Evolutionary conservation across 2,329 filamentous ascomycete genomes (phyloP).

Genomic region (Myriosclerotinia curreyana): DNA sequence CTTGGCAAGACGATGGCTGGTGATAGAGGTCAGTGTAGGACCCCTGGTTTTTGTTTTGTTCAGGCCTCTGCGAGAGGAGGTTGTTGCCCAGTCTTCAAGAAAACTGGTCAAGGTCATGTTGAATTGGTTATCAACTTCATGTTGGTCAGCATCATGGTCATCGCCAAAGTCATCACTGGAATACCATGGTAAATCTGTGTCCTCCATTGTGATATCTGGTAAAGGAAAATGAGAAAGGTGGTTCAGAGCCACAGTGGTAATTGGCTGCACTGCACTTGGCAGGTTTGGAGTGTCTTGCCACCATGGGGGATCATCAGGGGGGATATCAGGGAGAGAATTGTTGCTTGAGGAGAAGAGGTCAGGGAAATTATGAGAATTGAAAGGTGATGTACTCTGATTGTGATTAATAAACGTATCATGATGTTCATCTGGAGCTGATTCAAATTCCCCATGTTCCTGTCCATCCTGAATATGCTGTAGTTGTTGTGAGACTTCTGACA

Average conservation of each 20-base stretch:
- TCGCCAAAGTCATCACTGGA: constrained; percentile 14
- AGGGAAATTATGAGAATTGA: constrained; percentile 26
- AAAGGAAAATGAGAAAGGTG: constrained; percentile 3
- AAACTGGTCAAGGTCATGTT: constrained; percentile 53
- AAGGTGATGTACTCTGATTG: constrained; percentile 36
- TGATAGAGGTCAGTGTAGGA: constrained; percentile 28
- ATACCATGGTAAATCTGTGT: no score
- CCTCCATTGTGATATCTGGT: background rate
- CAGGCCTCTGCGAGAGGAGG: constrained; percentile 16
- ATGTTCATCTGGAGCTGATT: constrained; percentile 24
- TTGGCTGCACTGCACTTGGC: no score
- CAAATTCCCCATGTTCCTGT: constrained; percentile 33
- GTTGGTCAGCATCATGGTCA: constrained; percentile 35
- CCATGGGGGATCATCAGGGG: no score
- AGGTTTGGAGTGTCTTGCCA: no score
- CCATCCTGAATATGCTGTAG: constrained; percentile 37
- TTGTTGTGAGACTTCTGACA: constrained; percentile 37
- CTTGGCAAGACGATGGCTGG: constrained; percentile 26
- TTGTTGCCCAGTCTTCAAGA: constrained; percentile 48
- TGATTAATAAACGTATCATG: constrained; percentile 30
- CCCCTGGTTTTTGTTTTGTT: constrained; percentile 21
- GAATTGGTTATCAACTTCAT: constrained; percentile 40
- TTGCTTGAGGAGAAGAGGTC: background rate
- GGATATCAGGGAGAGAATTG: no score
- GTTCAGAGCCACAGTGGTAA: background rate